Conservation (phyloP, 441 rosid species). For the Gossypium trilobum region DNA sequence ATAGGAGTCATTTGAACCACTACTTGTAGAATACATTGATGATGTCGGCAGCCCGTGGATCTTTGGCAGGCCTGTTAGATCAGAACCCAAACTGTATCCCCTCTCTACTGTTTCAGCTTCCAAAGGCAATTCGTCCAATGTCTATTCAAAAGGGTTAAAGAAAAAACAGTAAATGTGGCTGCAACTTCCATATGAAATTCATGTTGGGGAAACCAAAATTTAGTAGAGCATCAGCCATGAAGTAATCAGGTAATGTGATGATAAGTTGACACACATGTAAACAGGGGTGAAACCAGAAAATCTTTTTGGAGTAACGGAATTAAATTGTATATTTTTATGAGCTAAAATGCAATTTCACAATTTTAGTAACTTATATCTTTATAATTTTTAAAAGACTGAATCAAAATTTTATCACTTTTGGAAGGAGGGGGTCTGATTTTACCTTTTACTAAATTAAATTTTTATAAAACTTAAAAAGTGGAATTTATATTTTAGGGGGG, state of each 20-base stretch:
- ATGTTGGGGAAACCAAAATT: background rate
- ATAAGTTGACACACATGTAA: background rate
- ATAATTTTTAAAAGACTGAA: too few relatives aligned
- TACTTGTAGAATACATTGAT: slow-evolving; percentile 43
- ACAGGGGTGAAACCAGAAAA: background rate
- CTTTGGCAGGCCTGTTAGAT: slow-evolving; percentile 72
- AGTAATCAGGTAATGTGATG: background rate
- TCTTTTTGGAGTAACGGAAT: too few relatives aligned
- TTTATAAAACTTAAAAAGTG: too few relatives aligned
- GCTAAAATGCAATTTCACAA: too few relatives aligned
- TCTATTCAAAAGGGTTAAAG: slow-evolving; percentile 31
- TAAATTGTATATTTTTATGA: too few relatives aligned
- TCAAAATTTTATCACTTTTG: too few relatives aligned
- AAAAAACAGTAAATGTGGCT: background rate
- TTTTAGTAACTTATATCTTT: too few relatives aligned
- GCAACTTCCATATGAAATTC: background rate
- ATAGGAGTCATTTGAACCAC: slow-evolving; percentile 41
- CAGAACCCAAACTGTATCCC: slow-evolving; percentile 58
- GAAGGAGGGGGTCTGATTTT: too few relatives aligned
- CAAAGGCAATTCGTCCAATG: slow-evolving; percentile 88
- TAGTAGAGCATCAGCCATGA: background rate
- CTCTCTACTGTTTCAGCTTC: slow-evolving; percentile 89
- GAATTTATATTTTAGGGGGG: too few relatives aligned
- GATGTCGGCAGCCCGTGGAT: slow-evolving; percentile 63
- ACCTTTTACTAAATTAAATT: too few relatives aligned